Evolutionary conservation across 306 rosid genomes (phyloP).

Genomic region (Quercus rubra): DNA sequence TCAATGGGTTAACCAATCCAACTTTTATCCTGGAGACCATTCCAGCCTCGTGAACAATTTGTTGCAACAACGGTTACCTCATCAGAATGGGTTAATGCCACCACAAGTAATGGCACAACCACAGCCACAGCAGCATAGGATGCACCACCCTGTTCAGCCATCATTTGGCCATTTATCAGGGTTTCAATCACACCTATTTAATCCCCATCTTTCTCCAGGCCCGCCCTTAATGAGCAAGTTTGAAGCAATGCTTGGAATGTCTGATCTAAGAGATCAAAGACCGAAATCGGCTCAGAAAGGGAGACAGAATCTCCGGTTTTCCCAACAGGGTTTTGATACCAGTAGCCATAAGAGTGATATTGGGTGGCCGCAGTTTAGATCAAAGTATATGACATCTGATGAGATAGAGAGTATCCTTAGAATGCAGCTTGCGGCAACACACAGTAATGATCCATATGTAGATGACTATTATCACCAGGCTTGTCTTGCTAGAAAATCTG

Average conservation of each 20-base stretch:
- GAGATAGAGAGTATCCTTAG: slow-evolving; percentile 88
- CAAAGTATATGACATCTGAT: slow-evolving; percentile 79
- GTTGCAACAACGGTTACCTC: slow-evolving; percentile 55
- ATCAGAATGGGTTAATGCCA: slow-evolving; percentile 52
- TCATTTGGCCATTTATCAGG: slow-evolving; percentile 47
- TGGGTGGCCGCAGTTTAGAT: slow-evolving; percentile 83
- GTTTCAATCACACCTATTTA: slow-evolving; percentile 47
- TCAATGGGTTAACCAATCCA: slow-evolving; percentile 53
- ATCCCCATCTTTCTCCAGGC: slow-evolving; percentile 56
- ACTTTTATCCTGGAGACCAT: slow-evolving; percentile 54
- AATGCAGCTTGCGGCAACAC: slow-evolving; percentile 95
- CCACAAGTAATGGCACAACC: slow-evolving; percentile 52
- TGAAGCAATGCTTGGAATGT: slow-evolving; percentile 75
- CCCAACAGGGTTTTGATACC: slow-evolving; percentile 63
- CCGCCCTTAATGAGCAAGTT: slow-evolving; percentile 61
- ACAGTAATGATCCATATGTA: slow-evolving; percentile 95
- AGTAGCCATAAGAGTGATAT: slow-evolving; percentile 44
- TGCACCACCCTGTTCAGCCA: slow-evolving; percentile 52
- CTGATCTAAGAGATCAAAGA: slow-evolving; percentile 80
- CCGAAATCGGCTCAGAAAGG: slow-evolving; percentile 54
- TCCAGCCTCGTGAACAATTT: slow-evolving; percentile 37
- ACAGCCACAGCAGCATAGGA: slow-evolving; percentile 52
- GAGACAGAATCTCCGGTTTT: slow-evolving; percentile 53
- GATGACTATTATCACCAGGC: slow-evolving; percentile 97
- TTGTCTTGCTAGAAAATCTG: slow-evolving; percentile 75